Conservation (phyloP, 208 protist species). For the Trypanosoma brucei region DNA sequence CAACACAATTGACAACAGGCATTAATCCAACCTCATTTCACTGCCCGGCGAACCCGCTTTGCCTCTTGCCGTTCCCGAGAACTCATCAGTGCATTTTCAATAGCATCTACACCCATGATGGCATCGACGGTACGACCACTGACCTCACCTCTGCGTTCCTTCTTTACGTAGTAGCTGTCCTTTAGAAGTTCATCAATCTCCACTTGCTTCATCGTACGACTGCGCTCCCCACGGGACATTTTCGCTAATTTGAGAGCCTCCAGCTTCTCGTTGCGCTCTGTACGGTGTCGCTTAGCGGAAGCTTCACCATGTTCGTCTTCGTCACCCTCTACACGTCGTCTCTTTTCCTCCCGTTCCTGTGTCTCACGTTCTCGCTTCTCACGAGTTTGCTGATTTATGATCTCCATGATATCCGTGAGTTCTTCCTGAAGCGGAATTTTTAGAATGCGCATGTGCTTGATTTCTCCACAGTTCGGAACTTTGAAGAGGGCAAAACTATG, state of each 20-base stretch:
- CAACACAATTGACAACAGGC: no score
- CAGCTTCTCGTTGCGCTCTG: conserved; percentile 84
- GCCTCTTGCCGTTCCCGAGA: conserved; percentile 76
- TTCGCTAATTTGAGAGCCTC: conserved; percentile 80
- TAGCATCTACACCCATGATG: conserved; percentile 79
- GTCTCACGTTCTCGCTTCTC: conserved; percentile 62
- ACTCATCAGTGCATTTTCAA: conserved; percentile 86
- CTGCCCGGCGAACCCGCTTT: conserved; percentile 44
- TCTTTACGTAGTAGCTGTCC: conserved; percentile 90
- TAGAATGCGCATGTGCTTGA: conserved; percentile 78
- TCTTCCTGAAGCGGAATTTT: conserved; percentile 81
- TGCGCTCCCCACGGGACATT: conserved; percentile 77
- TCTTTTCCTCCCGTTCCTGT: conserved; percentile 29
- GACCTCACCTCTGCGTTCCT: conserved; percentile 71
- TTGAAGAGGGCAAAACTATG: conserved; percentile 90
- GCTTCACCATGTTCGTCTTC: conserved; percentile 18
- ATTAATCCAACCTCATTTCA: conserved; percentile 13
- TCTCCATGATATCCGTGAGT: conserved; percentile 57
- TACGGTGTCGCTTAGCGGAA: conserved; percentile 49
- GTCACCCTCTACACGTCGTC: conserved; percentile 8
- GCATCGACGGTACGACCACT: conserved; percentile 61
- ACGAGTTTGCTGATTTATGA: conserved; percentile 28
- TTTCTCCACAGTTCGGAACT: conserved; percentile 88
- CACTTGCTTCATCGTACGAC: conserved; percentile 75
- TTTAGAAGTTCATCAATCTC: conserved; percentile 87